Base-by-base conservation (phyloP, 2,329 filamentous ascomycete species). In the Colletotrichum phormii region DNA sequence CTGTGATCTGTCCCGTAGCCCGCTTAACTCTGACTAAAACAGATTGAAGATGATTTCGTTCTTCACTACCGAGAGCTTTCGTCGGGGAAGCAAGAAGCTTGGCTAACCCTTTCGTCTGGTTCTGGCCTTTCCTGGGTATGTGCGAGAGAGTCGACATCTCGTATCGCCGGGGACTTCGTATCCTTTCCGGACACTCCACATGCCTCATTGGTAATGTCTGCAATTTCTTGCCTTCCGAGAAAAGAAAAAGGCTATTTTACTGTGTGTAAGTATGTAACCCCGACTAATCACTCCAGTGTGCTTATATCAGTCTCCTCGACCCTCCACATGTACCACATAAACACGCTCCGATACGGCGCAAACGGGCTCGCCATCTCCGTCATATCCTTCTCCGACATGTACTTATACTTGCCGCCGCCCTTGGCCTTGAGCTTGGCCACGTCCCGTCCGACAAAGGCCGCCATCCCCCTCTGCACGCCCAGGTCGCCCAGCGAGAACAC, bases 291-390 rank as follows among this genome's bases (percentile, higher is more conserved):
- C 75, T 90, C 89, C 81, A 92, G 79, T 3, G 88, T 88, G 74
- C 87, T 90, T 31, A 95, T 84, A 81, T 97, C 93, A 4, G 95
- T 94, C 79, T 95, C 91, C 80, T 93, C 93, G 12, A 96, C 91
- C 72, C 93, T 87, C 95, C 96, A 98, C 94, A 98, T 97, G 81
- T 97, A 97, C 95, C 95, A 98, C 95, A 98, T 98, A 79, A 98
- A 98, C 55, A 98, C 81, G 77, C 93, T 97, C 79, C 95, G 92
- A 83, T 97, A 98, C 4, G 96, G 97, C 71, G 89, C 88, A 81
- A 97, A 99, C 79, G 87, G 90, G 70, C 92, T 93, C 13, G 94
- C 92, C 75, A 94, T 87, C 76, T 95, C 93, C 73, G 93, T 81
- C 97, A 99, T 98, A 73, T 98, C 97, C 80, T 91, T 89, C 84